Conservation (phyloP, 2,329 filamentous ascomycete species). For the Falciphora oryzae region DNA sequence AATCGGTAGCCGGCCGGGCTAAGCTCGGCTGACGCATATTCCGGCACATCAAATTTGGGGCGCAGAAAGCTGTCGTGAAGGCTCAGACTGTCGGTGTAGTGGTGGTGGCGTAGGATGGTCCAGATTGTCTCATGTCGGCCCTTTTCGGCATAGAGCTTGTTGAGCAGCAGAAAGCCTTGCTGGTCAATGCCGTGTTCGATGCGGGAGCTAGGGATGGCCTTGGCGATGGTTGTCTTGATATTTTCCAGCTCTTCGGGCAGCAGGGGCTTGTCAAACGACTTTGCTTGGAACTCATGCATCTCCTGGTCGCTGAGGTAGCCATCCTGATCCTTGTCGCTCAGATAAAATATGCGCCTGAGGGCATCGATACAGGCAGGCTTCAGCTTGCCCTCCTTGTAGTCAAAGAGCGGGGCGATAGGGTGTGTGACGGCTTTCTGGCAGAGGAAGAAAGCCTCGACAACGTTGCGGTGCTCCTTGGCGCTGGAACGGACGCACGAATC, state of each 20-base stretch:
- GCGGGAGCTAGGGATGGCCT: conserved; percentile 56
- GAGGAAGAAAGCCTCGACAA: conserved; percentile 94
- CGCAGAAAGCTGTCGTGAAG: conserved; percentile 87
- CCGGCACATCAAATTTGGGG: conserved; percentile 89
- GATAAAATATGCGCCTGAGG: conserved; percentile 84
- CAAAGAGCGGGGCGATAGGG: conserved; percentile 91
- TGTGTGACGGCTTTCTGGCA: conserved; percentile 98
- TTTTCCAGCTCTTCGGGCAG: conserved; percentile 77
- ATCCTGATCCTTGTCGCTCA: conserved; percentile 95
- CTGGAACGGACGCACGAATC: conserved; percentile 96
- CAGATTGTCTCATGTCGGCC: conserved; percentile 97
- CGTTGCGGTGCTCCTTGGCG: conserved; percentile 84
- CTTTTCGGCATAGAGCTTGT: conserved; percentile 95
- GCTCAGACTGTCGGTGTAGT: conserved; percentile 92
- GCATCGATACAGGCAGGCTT: conserved; percentile 88
- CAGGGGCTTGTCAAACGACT: conserved; percentile 86
- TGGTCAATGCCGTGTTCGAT: conserved; percentile 71
- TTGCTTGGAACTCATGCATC: conserved; percentile 83
- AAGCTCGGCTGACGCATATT: conserved; percentile 86
- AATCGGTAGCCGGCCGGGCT: conserved; percentile 90
- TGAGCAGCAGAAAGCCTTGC: conserved; percentile 79
- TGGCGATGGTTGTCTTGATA: conserved; percentile 82
- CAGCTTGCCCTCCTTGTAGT: conserved; percentile 83
- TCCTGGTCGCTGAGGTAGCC: conserved; percentile 84
- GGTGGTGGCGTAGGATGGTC: conserved; percentile 91